Evolutionary conservation across 257 asterid genomes (phyloP).

Genomic region (Leonotis leonurus): DNA sequence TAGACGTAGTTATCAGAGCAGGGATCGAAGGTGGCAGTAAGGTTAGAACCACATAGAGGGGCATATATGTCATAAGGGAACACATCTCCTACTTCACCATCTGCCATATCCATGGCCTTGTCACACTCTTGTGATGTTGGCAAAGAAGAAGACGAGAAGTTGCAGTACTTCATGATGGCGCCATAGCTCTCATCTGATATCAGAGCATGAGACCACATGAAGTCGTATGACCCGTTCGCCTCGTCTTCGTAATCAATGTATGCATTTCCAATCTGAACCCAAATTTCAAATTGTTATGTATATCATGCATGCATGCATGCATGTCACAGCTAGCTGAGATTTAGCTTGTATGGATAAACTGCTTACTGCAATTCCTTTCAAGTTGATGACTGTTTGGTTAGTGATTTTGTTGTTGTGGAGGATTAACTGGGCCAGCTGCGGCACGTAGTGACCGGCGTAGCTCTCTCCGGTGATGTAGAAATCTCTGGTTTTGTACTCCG

Average conservation of each 20-base stretch:
- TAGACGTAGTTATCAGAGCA: slow-evolving; percentile 30
- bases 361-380: slow-evolving; percentile 59
- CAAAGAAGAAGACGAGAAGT: slow-evolving; percentile 16
- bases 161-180: slow-evolving; percentile 32
- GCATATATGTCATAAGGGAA: slow-evolving; percentile 37
- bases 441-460: slow-evolving; percentile 65
- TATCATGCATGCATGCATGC: neutral
- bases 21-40: slow-evolving; percentile 34
- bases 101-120: neutral
- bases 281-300: neutral
- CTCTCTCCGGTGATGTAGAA: slow-evolving; percentile 67
- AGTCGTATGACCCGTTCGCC: slow-evolving; percentile 28
- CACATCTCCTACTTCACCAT: slow-evolving; percentile 1
- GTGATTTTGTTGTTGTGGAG: slow-evolving; percentile 38
- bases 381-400: slow-evolving; percentile 33
- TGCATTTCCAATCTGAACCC: slow-evolving; percentile 51
- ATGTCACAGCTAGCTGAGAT: too few species aligned
- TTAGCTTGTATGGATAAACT: neutral
- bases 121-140: slow-evolving; percentile 16
- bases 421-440: slow-evolving; percentile 57
- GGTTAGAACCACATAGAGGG: slow-evolving; percentile 31
- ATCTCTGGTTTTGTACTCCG: slow-evolving; percentile 55
- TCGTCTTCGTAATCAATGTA: slow-evolving; percentile 22
- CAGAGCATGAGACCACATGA: slow-evolving; percentile 38
- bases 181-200: slow-evolving; percentile 43